Percentiles rank a stretch among this genome's conserved stretches.
Evolutionary conservation across 148 eudicot genomes (phyloP).

Genomic region (Fagopyrum homotropicum): DNA sequence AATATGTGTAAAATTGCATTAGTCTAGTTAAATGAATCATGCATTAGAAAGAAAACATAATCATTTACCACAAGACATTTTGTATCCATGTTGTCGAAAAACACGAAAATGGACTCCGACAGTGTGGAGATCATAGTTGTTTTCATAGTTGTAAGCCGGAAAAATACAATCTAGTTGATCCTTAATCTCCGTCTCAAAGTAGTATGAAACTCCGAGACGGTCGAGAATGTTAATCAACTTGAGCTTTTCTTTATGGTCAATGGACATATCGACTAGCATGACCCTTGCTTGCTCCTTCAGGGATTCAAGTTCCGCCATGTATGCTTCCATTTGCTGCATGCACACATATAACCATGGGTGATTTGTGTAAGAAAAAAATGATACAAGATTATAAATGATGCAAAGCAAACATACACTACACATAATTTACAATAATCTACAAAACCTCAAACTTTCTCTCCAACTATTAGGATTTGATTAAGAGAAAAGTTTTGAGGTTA

Average conservation of each 20-base stretch:
- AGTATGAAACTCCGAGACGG: conserved; percentile 25
- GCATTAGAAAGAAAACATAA: not conserved
- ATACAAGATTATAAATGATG: too few relatives aligned
- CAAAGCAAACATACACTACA: too few relatives aligned
- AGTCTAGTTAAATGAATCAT: too few relatives aligned
- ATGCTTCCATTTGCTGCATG: conserved; percentile 1
- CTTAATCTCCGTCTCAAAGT: conserved; percentile 23
- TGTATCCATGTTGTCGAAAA: conserved; percentile 35
- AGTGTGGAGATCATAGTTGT: conserved; percentile 20
- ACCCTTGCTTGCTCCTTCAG: conserved; percentile 20
- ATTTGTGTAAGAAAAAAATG: too few relatives aligned
- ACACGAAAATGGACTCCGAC: conserved; percentile 28
- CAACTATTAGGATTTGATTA: too few relatives aligned
- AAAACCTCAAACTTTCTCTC: too few relatives aligned
- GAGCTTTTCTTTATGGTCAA: conserved; percentile 4
- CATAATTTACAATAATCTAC: too few relatives aligned
- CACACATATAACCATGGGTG: too few relatives aligned
- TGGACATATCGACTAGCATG: conserved; percentile 6
- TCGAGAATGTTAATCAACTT: conserved; percentile 21
- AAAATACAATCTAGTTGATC: conserved; percentile 14
- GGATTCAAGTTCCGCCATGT: conserved; percentile 15
- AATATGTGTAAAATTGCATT: too few relatives aligned
- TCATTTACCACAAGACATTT: conserved; percentile 31
- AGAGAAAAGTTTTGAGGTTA: too few relatives aligned
- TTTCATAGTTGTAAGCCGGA: not conserved